These are phyloP conservation scores for Ilyonectria destructans DNA, from an alignment of 2,329 filamentous ascomycete species.

Conservation along the genomic window DNA sequence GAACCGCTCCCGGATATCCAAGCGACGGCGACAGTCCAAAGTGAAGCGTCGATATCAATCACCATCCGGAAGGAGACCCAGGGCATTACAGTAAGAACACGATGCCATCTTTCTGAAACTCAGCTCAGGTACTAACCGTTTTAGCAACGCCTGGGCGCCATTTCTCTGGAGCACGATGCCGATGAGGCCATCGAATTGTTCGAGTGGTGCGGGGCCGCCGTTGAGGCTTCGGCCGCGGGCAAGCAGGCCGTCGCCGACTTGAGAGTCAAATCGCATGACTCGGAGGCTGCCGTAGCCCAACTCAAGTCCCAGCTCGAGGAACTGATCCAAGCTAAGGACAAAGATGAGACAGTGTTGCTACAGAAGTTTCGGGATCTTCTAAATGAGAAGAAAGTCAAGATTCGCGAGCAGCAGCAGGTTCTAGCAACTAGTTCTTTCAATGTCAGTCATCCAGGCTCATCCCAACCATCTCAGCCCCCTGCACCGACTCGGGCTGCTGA, in stretches of 20 bases:
- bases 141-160: constrained; percentile 79
- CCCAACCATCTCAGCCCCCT: constrained; percentile 45
- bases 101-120: constrained; percentile 31
- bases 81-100: constrained; percentile 75
- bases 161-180: constrained; percentile 70
- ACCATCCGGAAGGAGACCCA: constrained; percentile 77
- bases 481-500: constrained; percentile 28
- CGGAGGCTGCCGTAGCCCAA: constrained; percentile 71
- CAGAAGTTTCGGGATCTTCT: constrained; percentile 80
- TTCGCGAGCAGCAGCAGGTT: constrained; percentile 79
- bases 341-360: constrained; percentile 77
- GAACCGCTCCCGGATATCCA: constrained; percentile 70
- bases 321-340: constrained; percentile 76
- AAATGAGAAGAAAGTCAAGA: constrained; percentile 87
- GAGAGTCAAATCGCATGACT: constrained; percentile 60
- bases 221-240: constrained; percentile 64
- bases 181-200: constrained; percentile 76
- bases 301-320: constrained; percentile 77
- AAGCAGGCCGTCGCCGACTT: constrained; percentile 61
- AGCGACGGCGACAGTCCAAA: constrained; percentile 71
- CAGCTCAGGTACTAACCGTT: constrained; percentile 41
- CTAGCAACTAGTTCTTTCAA: constrained; percentile 65
- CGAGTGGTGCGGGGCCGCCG: constrained; percentile 78
- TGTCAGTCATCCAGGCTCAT: constrained; percentile 49
- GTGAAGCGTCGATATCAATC: constrained; percentile 69